phyloP scores from a whole-genome alignment of 768 basidiomycete species.

The Hypsizygus marmoreus region DNA sequence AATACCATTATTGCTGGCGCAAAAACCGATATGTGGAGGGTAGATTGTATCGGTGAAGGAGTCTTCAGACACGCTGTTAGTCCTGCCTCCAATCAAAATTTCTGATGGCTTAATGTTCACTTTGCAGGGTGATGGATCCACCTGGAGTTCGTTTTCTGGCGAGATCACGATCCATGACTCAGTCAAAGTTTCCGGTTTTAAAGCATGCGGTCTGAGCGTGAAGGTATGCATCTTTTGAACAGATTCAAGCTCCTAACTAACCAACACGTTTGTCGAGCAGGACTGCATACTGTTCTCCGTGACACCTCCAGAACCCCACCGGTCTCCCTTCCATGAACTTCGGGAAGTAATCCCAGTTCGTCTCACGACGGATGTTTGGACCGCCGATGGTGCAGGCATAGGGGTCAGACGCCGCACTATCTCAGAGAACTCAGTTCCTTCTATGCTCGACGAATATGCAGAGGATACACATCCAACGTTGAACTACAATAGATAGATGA shows the following conservation, averaged over 20 bases:
- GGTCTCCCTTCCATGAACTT: slow-evolving; percentile 58
- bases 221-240: slow-evolving; percentile 46
- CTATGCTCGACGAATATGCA: slow-evolving; percentile 3
- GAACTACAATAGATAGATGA: slow-evolving; percentile 3
- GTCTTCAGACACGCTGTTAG: slow-evolving; percentile 57
- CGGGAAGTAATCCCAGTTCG: slow-evolving; percentile 65
- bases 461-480: slow-evolving; percentile 7
- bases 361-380: slow-evolving; percentile 65
- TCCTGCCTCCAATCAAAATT: slow-evolving; percentile 11
- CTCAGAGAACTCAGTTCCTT: slow-evolving; percentile 16
- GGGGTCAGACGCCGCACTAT: slow-evolving; percentile 7
- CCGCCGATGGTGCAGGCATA: slow-evolving; percentile 38
- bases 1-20: slow-evolving; percentile 48
- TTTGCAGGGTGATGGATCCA: slow-evolving; percentile 61
- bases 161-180: slow-evolving; percentile 54
- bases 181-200: slow-evolving; percentile 63
- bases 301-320: slow-evolving; percentile 55
- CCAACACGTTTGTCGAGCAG: slow-evolving; percentile 31
- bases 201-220: slow-evolving; percentile 61
- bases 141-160: slow-evolving; percentile 63
- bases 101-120: neutral
- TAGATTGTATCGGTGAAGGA: slow-evolving; percentile 66
- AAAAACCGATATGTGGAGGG: slow-evolving; percentile 74
- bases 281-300: slow-evolving; percentile 68
- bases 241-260: neutral